A percentile compares a stretch with the other conserved stretches of the same genome.
Evolutionary conservation across 1,284 basidiomycete genomes (phyloP).

Genomic region (Ceratobasidium sp.): DNA sequence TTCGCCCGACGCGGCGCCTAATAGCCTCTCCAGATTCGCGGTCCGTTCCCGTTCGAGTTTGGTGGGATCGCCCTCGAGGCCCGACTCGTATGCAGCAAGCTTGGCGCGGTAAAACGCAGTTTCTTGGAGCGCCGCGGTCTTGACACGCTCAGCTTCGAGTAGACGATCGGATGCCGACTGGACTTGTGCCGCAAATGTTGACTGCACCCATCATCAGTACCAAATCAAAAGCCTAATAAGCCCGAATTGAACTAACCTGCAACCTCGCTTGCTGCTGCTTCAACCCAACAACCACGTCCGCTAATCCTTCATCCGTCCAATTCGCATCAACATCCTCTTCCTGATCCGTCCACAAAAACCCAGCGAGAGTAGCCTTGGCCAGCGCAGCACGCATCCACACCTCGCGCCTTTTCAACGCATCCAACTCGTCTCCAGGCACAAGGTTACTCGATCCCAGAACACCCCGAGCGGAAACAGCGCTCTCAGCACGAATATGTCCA

Average conservation of each 20-base stretch:
- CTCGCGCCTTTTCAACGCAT: conserved; percentile 81
- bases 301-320: conserved; percentile 62
- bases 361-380: conserved; percentile 80
- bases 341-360: conserved; percentile 79
- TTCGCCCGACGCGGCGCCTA: conserved; percentile 76
- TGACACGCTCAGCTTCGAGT: conserved; percentile 83
- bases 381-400: conserved; percentile 90
- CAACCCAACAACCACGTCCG: conserved; percentile 83
- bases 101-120: conserved; percentile 97
- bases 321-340: conserved; percentile 59
- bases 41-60: conserved; percentile 87
- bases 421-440: conserved; percentile 69
- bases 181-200: conserved; percentile 79
- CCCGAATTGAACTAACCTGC: conserved; percentile 74
- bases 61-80: conserved; percentile 73
- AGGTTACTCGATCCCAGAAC: neutral
- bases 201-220: conserved; percentile 60
- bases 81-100: conserved; percentile 84
- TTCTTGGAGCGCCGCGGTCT: conserved; percentile 88
- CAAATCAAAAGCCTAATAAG: neutral
- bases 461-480: conserved; percentile 26
- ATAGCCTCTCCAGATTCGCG: conserved; percentile 82
- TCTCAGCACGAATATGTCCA: conserved; percentile 19
- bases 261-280: conserved; percentile 91
- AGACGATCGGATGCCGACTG: conserved; percentile 82